These are phyloP conservation scores for Mortierella sp. DNA, from an alignment of 371 early-diverging fungal species.

Conservation along the genomic window DNA sequence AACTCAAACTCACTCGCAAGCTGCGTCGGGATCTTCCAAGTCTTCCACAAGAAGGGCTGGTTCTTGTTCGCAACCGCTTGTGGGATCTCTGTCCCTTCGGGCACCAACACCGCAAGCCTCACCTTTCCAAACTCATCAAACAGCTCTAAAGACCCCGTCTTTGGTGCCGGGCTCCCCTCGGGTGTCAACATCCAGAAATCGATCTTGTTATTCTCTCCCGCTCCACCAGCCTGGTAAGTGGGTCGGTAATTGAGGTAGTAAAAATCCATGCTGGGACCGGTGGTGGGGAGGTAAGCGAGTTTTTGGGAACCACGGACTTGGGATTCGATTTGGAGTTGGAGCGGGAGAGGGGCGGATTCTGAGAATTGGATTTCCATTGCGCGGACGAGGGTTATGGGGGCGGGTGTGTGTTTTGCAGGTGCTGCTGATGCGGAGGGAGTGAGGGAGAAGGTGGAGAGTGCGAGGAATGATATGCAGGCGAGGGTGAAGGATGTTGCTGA, in stretches of 20 bases:
- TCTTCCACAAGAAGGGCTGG: slow-evolving; percentile 46
- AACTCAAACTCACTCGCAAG: slow-evolving; percentile 38
- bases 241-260: slow-evolving; percentile 56
- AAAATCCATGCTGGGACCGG: slow-evolving; percentile 34
- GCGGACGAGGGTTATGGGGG: slow-evolving; percentile 6
- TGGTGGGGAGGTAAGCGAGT: slow-evolving; percentile 42
- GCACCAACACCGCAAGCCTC: slow-evolving; percentile 24
- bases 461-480: slow-evolving; percentile 2
- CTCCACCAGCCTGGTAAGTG: slow-evolving; percentile 27
- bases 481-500: slow-evolving; percentile 1
- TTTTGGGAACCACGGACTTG: slow-evolving; percentile 24
- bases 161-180: slow-evolving; percentile 24
- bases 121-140: slow-evolving; percentile 47
- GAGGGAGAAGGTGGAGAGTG: neutral
- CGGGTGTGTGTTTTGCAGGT: slow-evolving; percentile 17
- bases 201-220: slow-evolving; percentile 19
- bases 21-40: slow-evolving; percentile 29
- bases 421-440: neutral
- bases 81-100: slow-evolving; percentile 39
- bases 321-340: slow-evolving; percentile 54
- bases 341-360: slow-evolving; percentile 12
- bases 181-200: slow-evolving; percentile 57
- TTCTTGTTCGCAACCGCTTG: slow-evolving; percentile 19
- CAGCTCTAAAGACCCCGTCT: slow-evolving; percentile 32
- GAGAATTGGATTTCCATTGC: slow-evolving; percentile 33